These are phyloP conservation scores for Akanthomyces lecanii DNA, from an alignment of 2,329 filamentous ascomycete genomes.

Conservation along the genomic window DNA sequence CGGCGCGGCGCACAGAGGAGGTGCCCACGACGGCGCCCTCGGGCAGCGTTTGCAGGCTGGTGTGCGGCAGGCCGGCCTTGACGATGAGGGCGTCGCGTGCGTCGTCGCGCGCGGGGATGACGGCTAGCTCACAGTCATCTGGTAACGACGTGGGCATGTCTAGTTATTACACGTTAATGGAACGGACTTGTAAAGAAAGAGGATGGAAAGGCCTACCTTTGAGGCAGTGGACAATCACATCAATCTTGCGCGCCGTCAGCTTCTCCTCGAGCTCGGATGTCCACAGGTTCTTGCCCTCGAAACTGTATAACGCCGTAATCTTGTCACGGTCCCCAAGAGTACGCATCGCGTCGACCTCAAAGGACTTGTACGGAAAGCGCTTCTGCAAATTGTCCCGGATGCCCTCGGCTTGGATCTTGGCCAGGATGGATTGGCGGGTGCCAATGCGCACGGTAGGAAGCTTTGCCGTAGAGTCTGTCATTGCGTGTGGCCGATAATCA, in stretches of 20 bases:
- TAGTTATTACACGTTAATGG: constrained; percentile 21
- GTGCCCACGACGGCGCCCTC: constrained; percentile 80
- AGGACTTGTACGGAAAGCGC: constrained; percentile 64
- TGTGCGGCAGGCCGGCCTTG: constrained; percentile 52
- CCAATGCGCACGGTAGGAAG: constrained; percentile 65
- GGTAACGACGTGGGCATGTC: constrained; percentile 93
- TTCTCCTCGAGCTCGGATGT: constrained; percentile 89
- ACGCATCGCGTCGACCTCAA: constrained; percentile 74
- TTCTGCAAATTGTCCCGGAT: constrained; percentile 65
- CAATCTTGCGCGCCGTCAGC: constrained; percentile 64
- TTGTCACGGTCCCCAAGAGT: constrained; percentile 90
- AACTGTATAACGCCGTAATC: constrained; percentile 79
- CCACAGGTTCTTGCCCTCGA: constrained; percentile 92
- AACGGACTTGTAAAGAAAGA: not conserved
- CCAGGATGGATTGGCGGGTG: constrained; percentile 81
- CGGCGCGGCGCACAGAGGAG: constrained; percentile 80
- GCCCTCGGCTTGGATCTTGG: constrained; percentile 75
- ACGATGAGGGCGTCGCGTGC: constrained; percentile 64
- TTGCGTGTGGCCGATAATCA: constrained; percentile 15
- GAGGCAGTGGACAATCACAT: constrained; percentile 85
- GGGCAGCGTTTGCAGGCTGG: constrained; percentile 68
- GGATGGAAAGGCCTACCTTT: constrained; percentile 45
- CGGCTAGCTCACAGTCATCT: constrained; percentile 66
- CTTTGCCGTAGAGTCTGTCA: constrained; percentile 24
- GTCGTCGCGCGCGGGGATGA: constrained; percentile 75